Percentiles rank a stretch among this genome's conserved stretches.
These are phyloP conservation scores for Aureobasidium sp. DNA, from an alignment of 2,329 filamentous ascomycete species.

Conservation along the genomic window DNA sequence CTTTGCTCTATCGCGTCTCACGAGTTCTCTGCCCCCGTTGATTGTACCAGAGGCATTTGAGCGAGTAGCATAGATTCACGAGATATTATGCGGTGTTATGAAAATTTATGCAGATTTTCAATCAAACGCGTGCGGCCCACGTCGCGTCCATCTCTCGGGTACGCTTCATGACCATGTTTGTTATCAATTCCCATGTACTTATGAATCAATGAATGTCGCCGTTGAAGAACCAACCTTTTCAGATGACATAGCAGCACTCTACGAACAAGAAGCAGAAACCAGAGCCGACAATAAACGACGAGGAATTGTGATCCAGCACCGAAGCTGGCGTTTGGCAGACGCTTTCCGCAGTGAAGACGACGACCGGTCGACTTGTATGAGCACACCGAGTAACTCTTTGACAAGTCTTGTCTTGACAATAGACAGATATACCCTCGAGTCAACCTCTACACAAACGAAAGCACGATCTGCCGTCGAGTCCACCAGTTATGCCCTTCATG, in stretches of 20 bases:
- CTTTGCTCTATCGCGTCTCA: too few relatives aligned
- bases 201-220: neutral
- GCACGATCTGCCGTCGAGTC: conserved; percentile 28
- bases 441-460: conserved; percentile 1
- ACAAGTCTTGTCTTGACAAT: neutral
- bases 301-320: conserved; percentile 43
- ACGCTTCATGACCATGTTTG: neutral
- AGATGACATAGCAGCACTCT: conserved; percentile 22
- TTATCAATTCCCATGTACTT: neutral
- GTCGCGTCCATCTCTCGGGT: neutral
- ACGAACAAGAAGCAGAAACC: conserved; percentile 42
- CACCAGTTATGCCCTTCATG: conserved; percentile 53
- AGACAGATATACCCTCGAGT: neutral
- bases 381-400: neutral
- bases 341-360: conserved; percentile 43
- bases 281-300: conserved; percentile 33
- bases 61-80: too few relatives aligned
- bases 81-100: too few relatives aligned
- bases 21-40: too few relatives aligned
- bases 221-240: conserved; percentile 14
- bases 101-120: neutral
- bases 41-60: too few relatives aligned
- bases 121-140: neutral
- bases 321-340: conserved; percentile 39
- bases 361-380: conserved; percentile 4